Evolutionary conservation across 2,329 filamentous ascomycete genomes (phyloP).

Genomic region (Chaetomium sp.): DNA sequence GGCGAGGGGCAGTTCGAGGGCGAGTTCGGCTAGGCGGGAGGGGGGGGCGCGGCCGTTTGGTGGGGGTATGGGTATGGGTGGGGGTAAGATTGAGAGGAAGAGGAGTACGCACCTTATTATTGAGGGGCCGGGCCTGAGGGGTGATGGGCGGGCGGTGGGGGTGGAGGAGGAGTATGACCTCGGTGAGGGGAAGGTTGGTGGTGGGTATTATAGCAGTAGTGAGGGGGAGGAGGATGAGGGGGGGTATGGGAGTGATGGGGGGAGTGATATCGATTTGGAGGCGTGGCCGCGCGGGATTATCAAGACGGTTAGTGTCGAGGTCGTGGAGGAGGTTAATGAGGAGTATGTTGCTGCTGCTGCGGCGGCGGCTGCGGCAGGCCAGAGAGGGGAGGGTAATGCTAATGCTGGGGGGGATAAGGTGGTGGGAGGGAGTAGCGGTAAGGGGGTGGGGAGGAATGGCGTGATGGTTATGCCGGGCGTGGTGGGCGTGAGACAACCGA

Average conservation of each 20-base stretch:
- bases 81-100: constrained; percentile 1
- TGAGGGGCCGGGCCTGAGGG: constrained; percentile 31
- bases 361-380: constrained; percentile 5
- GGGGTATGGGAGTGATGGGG: constrained; percentile 5
- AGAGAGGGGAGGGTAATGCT: background rate
- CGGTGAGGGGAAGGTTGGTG: background rate
- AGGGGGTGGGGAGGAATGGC: constrained; percentile 15
- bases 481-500: background rate
- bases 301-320: constrained; percentile 45
- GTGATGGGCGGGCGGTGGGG: background rate
- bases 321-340: constrained; percentile 40
- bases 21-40: background rate
- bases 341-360: constrained; percentile 30
- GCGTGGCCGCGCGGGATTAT: constrained; percentile 43
- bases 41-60: too few species aligned
- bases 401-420: background rate
- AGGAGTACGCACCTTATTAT: constrained; percentile 30
- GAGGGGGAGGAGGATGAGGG: background rate
- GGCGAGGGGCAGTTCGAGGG: background rate
- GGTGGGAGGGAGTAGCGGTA: background rate
- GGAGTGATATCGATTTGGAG: constrained; percentile 30
- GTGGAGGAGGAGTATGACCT: constrained; percentile 6
- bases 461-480: constrained; percentile 9
- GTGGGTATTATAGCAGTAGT: background rate
- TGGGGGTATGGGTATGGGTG: background rate